These are phyloP conservation scores for Triticum monococcum DNA, from an alignment of 176 grass and related monocot genomes.

Conservation along the genomic window DNA sequence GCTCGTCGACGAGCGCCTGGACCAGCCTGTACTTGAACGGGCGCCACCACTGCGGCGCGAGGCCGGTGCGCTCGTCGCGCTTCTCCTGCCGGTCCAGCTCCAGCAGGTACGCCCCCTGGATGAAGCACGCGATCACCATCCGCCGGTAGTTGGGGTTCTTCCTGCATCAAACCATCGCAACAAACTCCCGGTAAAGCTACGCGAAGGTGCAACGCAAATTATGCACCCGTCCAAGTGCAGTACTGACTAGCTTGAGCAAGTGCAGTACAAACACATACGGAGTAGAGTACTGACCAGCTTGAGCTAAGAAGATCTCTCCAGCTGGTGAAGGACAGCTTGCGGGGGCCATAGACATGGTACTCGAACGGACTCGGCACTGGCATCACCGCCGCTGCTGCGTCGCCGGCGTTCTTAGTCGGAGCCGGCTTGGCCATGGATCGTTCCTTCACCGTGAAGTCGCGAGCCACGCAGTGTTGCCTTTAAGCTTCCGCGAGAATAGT, in stretches of 20 bases:
- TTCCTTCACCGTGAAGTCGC: not conserved
- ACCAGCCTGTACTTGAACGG: slow-evolving; percentile 73
- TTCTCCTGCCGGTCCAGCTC: slow-evolving; percentile 90
- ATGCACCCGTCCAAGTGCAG: not conserved
- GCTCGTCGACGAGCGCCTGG: slow-evolving; percentile 50
- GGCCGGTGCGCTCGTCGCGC: slow-evolving; percentile 38
- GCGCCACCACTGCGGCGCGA: slow-evolving; percentile 84
- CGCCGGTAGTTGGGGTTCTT: slow-evolving; percentile 70
- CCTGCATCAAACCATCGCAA: slow-evolving; percentile 35
- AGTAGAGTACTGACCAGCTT: slow-evolving; percentile 49
- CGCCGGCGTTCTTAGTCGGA: slow-evolving; percentile 12
- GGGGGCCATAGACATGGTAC: slow-evolving; percentile 66
- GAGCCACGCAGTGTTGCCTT: not conserved
- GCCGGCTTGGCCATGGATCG: slow-evolving; percentile 19
- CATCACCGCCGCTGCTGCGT: not conserved
- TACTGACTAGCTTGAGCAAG: slow-evolving; percentile 64
- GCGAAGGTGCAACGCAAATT: not conserved
- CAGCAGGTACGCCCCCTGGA: slow-evolving; percentile 76
- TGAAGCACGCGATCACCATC: slow-evolving; percentile 84
- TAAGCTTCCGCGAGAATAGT: not conserved
- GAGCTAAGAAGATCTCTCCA: slow-evolving; percentile 79
- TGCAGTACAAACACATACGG: not conserved
- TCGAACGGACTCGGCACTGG: slow-evolving; percentile 38
- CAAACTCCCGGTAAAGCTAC: not conserved
- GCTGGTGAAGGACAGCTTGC: slow-evolving; percentile 55